Conservation (phyloP, 805 yeast species). For the Spathaspora hagerdaliae region DNA sequence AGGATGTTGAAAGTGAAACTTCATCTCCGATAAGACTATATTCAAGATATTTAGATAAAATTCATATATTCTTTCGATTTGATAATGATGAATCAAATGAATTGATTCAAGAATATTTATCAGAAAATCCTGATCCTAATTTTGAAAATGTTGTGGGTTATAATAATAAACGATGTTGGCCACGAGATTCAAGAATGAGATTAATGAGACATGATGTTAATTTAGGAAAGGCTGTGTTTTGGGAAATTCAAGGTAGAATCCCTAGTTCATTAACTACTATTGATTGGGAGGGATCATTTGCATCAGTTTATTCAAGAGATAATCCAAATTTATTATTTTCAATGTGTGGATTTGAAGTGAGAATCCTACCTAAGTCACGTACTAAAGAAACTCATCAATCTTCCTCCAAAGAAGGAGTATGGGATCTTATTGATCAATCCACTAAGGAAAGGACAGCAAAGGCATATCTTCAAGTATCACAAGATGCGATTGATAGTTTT, state of each 20-base stretch:
- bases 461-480: conserved; percentile 81
- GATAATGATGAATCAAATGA: conserved; percentile 69
- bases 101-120: conserved; percentile 66
- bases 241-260: conserved; percentile 81
- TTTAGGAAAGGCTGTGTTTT: conserved; percentile 84
- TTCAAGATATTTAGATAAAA: conserved; percentile 76
- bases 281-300: conserved; percentile 75
- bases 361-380: conserved; percentile 76
- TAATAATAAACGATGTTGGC: conserved; percentile 92
- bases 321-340: conserved; percentile 85
- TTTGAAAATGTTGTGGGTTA: conserved; percentile 83
- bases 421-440: conserved; percentile 73
- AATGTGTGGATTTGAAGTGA: conserved; percentile 93
- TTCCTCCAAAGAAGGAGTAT: conserved; percentile 75
- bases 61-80: conserved; percentile 77
- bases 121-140: conserved; percentile 90
- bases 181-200: conserved; percentile 86
- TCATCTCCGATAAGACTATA: conserved; percentile 77
- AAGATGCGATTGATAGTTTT: conserved; percentile 74
- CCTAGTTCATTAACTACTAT: conserved; percentile 72
- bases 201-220: conserved; percentile 88
- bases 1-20: conserved; percentile 52
- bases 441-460: conserved; percentile 86
- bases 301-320: conserved; percentile 85
- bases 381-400: conserved; percentile 41